phyloP scores from a whole-genome alignment of 2,329 filamentous ascomycete species.

The Dichotomopilus funicola region DNA sequence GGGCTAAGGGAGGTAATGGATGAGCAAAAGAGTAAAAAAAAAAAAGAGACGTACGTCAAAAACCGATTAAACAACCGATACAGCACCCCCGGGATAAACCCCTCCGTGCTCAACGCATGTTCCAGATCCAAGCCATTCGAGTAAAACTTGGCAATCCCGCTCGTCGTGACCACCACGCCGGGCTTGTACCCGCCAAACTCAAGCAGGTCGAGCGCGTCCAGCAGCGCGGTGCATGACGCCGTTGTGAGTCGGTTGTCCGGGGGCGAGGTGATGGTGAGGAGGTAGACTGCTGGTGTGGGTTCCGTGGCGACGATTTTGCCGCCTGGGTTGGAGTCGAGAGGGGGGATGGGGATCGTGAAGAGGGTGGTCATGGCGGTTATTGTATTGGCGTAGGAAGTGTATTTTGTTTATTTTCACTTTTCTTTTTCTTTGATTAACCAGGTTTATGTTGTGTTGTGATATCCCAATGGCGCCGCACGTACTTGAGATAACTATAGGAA shows the following conservation, averaged over 20 bases:
- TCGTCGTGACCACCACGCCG: constrained; percentile 75
- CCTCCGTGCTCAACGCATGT: constrained; percentile 50
- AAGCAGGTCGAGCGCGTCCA: constrained; percentile 68
- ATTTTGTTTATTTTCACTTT: not conserved
- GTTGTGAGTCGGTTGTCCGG: constrained; percentile 72
- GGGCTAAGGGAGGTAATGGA: not conserved
- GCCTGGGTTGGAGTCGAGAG: constrained; percentile 39
- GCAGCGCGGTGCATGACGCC: constrained; percentile 58
- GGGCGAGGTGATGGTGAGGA: constrained; percentile 64
- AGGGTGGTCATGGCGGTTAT: constrained; percentile 30
- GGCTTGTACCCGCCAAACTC: constrained; percentile 55
- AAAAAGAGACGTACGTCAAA: constrained; percentile 40
- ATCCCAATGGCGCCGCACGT: not conserved
- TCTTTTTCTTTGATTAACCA: not conserved
- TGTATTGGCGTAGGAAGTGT: not conserved
- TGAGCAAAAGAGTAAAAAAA: not conserved
- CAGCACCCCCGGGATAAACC: constrained; percentile 55
- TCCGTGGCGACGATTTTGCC: constrained; percentile 58
- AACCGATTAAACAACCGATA: constrained; percentile 61
- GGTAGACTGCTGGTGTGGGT: constrained; percentile 57
- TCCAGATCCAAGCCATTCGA: constrained; percentile 75
- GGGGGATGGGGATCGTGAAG: constrained; percentile 54
- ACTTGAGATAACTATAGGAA: not conserved
- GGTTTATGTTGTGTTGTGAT: not conserved
- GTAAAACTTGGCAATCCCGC: constrained; percentile 71